Evolutionary conservation across 108 stramenopile species (phyloP).

Genomic region (Cyclotella kingstonii): DNA sequence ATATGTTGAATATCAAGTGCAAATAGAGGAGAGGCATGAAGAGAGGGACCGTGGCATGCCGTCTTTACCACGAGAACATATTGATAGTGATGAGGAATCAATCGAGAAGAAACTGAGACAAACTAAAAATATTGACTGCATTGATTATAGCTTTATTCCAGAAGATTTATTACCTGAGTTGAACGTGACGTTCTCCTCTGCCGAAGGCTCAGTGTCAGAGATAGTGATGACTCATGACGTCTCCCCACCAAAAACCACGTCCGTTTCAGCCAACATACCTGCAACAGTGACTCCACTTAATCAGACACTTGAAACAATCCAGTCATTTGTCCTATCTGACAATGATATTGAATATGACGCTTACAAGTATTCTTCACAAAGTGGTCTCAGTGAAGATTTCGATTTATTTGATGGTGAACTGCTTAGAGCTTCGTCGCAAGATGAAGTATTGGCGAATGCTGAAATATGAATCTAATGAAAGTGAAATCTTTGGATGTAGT

Average conservation of each 20-base stretch:
- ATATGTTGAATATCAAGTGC: neutral
- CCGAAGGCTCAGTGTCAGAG: neutral
- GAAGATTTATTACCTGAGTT: neutral
- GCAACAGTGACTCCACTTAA: conserved; percentile 7
- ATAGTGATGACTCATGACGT: neutral
- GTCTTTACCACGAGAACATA: neutral
- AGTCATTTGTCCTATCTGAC: neutral
- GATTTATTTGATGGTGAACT: conserved; percentile 37
- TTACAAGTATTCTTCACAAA: conserved; percentile 8
- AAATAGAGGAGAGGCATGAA: neutral
- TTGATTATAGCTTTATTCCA: neutral
- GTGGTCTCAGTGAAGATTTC: conserved; percentile 22
- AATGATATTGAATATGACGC: conserved; percentile 5
- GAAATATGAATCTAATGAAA: no score
- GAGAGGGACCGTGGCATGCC: neutral
- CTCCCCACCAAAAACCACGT: neutral
- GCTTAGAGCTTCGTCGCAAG: conserved; percentile 7
- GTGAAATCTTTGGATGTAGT: no score
- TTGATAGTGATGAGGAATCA: neutral
- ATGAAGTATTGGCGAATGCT: conserved; percentile 25
- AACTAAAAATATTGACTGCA: neutral
- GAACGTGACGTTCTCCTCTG: neutral
- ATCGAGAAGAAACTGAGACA: neutral
- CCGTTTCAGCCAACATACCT: neutral
- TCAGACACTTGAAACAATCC: conserved; percentile 1